Evolutionary conservation across 805 yeast species (phyloP).

Genomic region (Blastobotrys terrestris): DNA sequence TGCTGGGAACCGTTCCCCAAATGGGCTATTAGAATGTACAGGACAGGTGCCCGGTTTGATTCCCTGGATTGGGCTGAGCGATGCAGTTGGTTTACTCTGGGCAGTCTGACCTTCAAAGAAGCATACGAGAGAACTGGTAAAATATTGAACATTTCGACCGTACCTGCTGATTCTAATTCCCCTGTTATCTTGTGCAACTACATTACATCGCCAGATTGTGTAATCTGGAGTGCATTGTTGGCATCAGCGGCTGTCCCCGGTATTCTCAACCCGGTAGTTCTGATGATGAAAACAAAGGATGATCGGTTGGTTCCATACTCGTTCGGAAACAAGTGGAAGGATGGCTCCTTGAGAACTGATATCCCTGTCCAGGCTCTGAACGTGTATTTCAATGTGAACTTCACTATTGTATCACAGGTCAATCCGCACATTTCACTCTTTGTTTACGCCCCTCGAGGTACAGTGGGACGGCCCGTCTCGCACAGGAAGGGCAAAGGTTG

Average conservation of each 20-base stretch:
- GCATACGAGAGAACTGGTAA: slow-evolving; percentile 64
- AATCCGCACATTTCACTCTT: slow-evolving; percentile 76
- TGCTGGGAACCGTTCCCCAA: slow-evolving; percentile 57
- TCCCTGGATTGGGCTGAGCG: slow-evolving; percentile 68
- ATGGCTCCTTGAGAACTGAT: slow-evolving; percentile 74
- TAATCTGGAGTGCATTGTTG: slow-evolving; percentile 70
- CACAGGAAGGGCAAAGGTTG: slow-evolving; percentile 50
- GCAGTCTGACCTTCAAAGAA: slow-evolving; percentile 67
- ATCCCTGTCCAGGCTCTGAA: slow-evolving; percentile 69
- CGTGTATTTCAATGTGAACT: slow-evolving; percentile 69
- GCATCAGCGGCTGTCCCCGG: slow-evolving; percentile 86
- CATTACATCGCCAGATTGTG: slow-evolving; percentile 71
- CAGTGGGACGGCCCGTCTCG: slow-evolving; percentile 73
- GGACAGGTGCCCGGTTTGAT: slow-evolving; percentile 75
- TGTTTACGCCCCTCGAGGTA: slow-evolving; percentile 72
- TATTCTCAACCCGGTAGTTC: slow-evolving; percentile 67
- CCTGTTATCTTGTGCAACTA: slow-evolving; percentile 75
- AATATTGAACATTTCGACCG: slow-evolving; percentile 65
- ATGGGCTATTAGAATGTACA: slow-evolving; percentile 61
- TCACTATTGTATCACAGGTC: slow-evolving; percentile 72
- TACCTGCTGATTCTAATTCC: slow-evolving; percentile 76
- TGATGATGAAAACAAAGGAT: slow-evolving; percentile 56
- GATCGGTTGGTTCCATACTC: slow-evolving; percentile 56
- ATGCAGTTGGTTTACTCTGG: slow-evolving; percentile 62
- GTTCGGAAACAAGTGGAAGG: slow-evolving; percentile 71